These are phyloP conservation scores for Sporisorium graminicola DNA, from an alignment of 1,284 basidiomycete species.

Conservation along the genomic window DNA sequence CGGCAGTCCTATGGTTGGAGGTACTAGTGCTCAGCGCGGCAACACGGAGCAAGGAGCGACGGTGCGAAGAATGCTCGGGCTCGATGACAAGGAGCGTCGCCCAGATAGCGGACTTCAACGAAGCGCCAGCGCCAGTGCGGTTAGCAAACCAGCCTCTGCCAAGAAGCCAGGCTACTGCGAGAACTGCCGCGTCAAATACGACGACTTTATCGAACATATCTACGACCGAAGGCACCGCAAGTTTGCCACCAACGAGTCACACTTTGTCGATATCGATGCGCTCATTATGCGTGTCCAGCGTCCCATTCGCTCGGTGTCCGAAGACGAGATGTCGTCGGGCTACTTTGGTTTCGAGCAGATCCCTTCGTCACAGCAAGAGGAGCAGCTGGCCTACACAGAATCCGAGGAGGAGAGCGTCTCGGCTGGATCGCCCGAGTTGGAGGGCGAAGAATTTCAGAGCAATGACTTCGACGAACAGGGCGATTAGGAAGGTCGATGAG, in stretches of 20 bases:
- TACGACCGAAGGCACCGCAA: conserved; percentile 82
- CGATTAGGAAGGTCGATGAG: neutral
- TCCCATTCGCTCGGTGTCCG: conserved; percentile 30
- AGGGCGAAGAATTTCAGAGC: conserved; percentile 3
- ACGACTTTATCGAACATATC: conserved; percentile 91
- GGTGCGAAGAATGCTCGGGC: conserved; percentile 60
- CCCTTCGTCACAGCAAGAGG: conserved; percentile 45
- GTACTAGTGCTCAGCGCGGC: conserved; percentile 18
- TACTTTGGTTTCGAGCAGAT: conserved; percentile 40
- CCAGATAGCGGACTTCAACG: conserved; percentile 20
- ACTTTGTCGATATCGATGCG: conserved; percentile 85
- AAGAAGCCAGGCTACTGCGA: conserved; percentile 98
- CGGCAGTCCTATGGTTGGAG: conserved; percentile 23
- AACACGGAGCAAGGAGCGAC: conserved; percentile 41
- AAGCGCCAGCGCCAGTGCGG: conserved; percentile 51
- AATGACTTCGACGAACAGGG: conserved; percentile 1
- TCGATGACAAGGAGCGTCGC: conserved; percentile 32
- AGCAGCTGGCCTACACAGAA: conserved; percentile 23
- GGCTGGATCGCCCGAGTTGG: conserved; percentile 27
- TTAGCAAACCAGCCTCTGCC: conserved; percentile 72
- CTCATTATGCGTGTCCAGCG: conserved; percentile 79
- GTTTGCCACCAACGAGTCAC: conserved; percentile 83
- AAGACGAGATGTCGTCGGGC: conserved; percentile 31
- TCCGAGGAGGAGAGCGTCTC: conserved; percentile 42
- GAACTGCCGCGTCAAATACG: conserved; percentile 91